Evolutionary conservation across 176 grass and related monocot species (phyloP), one percentile per base, ranked within the genome.

Genomic region (Saccharum spontaneum): DNA sequence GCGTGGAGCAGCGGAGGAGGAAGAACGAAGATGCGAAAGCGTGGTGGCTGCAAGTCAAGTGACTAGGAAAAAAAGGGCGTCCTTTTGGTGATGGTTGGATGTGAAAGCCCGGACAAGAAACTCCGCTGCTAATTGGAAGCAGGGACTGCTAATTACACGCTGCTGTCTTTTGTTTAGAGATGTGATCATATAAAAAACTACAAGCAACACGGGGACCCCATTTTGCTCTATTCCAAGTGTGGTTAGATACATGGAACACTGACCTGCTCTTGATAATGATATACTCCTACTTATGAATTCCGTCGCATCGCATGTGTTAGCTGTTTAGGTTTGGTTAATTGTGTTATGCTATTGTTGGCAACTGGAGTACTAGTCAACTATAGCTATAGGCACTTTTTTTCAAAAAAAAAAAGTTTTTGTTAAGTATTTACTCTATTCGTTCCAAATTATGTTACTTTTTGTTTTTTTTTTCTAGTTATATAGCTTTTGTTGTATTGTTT

Each of bases 81-180:
- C 72, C 83, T 80, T 81, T 83, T 77, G 83, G 78, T 28, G 68
- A 77, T 76, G 11, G 54, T 82, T 82, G 83, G 83, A 78, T 86
- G 88, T 86, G 88, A 90, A 86, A 86, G 40, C 72, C 54, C 62
- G 10, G 65, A 77, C 43, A 40, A 39, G 40, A 38, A 69, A 72
- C 73, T 6, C 43, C 83, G 83, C 88, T 83, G 78, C 40, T 45
- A 77, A 76, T 77, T 17, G 16, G 38, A 62, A 80, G 68, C 52
- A 34, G 20, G 13, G 28, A 48, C 10, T 61, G 17, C 61, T 48
- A 11, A 69, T 45, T 36, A 48, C 15, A 48, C 10, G 44, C 24
- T 28, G 1, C 1, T 3, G 6, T 33, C 69, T 75, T 85, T 41
- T 69, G 48, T 80, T 50, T 79, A 24, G 11, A 4, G 18, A 55